A percentile compares a stretch with the other conserved stretches of the same genome.
These are phyloP conservation scores for Blastobotrys americana DNA, from an alignment of 805 yeast species.

Conservation along the genomic window DNA sequence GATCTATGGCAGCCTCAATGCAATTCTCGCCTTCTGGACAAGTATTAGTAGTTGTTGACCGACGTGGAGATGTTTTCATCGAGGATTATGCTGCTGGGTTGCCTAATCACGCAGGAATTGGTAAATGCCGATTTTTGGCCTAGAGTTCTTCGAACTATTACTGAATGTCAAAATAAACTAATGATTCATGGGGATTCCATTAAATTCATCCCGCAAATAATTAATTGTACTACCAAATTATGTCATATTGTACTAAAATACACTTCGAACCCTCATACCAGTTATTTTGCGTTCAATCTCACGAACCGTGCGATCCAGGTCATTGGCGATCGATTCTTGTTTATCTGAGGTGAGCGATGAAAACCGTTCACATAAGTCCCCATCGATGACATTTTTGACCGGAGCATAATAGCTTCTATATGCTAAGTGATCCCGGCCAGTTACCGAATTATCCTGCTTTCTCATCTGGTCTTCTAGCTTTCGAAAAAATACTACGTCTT, in stretches of 20 bases:
- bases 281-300: constrained; percentile 29
- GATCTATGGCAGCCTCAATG: constrained; percentile 70
- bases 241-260: constrained; percentile 12
- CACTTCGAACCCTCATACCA: constrained; percentile 26
- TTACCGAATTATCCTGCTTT: constrained; percentile 30
- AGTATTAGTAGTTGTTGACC: constrained; percentile 63
- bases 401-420: constrained; percentile 83
- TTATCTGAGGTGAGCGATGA: constrained; percentile 20
- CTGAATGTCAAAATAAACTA: constrained; percentile 2
- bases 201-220: neutral
- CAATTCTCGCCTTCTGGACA: constrained; percentile 77
- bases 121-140: constrained; percentile 26
- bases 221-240: too few species aligned
- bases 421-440: constrained; percentile 60
- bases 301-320: constrained; percentile 26
- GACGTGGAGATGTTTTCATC: constrained; percentile 71
- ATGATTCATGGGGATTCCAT: neutral
- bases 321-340: constrained; percentile 26
- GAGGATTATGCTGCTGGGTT: constrained; percentile 85
- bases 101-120: constrained; percentile 43
- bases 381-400: constrained; percentile 69
- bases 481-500: constrained; percentile 54
- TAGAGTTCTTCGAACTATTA: too few species aligned
- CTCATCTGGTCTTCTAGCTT: constrained; percentile 43
- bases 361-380: constrained; percentile 71